phyloP scores from a whole-genome alignment of 169 alveolate genomes.

The Babesia ovata region DNA sequence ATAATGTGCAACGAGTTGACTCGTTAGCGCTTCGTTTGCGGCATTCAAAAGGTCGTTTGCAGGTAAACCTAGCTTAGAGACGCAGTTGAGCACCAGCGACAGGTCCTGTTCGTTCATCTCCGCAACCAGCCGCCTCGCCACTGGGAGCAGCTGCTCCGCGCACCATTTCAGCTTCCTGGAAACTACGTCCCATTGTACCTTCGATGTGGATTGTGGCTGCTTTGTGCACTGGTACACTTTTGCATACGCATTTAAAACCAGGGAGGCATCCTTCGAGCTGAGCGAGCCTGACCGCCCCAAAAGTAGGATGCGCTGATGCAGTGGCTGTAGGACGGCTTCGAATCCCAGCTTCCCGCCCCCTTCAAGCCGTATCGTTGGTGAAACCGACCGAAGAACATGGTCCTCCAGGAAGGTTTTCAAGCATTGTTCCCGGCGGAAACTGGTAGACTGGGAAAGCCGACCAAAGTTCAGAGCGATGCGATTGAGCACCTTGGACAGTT shows the following conservation, averaged over 20 bases:
- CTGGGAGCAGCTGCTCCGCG: constrained; percentile 37
- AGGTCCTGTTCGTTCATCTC: constrained; percentile 68
- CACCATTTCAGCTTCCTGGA: constrained; percentile 5
- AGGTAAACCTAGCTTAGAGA: constrained; percentile 36
- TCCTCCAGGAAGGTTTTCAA: constrained; percentile 33
- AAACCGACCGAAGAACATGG: constrained; percentile 28
- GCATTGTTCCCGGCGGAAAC: constrained; percentile 6
- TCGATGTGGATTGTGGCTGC: not conserved
- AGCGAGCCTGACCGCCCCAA: constrained; percentile 23
- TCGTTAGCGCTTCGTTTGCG: constrained; percentile 27
- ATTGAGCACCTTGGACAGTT: constrained; percentile 29
- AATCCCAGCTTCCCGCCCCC: constrained; percentile 15
- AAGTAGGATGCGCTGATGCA: constrained; percentile 24
- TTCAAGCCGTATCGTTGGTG: not conserved
- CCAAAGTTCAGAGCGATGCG: constrained; percentile 35
- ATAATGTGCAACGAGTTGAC: constrained; percentile 25
- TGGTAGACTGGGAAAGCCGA: constrained; percentile 6
- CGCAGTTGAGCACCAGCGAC: constrained; percentile 58
- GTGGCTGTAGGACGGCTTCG: constrained; percentile 6
- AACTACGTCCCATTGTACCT: not conserved
- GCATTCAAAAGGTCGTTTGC: constrained; percentile 27
- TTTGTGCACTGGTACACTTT: constrained; percentile 35
- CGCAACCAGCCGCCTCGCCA: constrained; percentile 24
- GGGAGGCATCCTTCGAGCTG: constrained; percentile 47
- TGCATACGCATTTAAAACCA: constrained; percentile 57